Evolutionary conservation across 805 yeast species (phyloP).

Genomic region (Cephaloascus albidus): DNA sequence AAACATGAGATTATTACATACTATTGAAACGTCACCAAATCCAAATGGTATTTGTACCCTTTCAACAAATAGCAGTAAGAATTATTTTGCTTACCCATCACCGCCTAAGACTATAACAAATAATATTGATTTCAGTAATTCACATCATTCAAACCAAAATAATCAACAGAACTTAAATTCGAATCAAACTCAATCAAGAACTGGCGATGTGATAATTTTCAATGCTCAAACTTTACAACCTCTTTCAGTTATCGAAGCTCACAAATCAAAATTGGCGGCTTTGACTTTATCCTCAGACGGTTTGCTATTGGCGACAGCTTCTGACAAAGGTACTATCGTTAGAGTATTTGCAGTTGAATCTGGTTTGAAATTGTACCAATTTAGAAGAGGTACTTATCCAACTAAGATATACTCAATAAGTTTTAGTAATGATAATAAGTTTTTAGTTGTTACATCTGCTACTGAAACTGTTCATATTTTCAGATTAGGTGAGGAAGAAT

Average conservation of each 20-base stretch:
- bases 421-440: constrained; percentile 62
- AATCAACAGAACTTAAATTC: constrained; percentile 5
- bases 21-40: constrained; percentile 34
- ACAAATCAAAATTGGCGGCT: constrained; percentile 65
- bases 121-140: constrained; percentile 28
- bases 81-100: constrained; percentile 64
- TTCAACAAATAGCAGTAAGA: constrained; percentile 37
- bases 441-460: constrained; percentile 76
- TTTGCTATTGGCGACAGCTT: constrained; percentile 75
- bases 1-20: constrained; percentile 30
- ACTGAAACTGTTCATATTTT: constrained; percentile 93
- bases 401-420: constrained; percentile 69
- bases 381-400: constrained; percentile 80
- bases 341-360: constrained; percentile 67
- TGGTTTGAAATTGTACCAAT: constrained; percentile 58
- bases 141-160: constrained; percentile 29
- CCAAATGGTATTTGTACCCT: constrained; percentile 50
- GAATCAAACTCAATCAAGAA: constrained; percentile 24
- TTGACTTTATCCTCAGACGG: constrained; percentile 70
- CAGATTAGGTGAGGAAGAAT: constrained; percentile 48
- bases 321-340: constrained; percentile 83
- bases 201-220: constrained; percentile 71
- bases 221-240: constrained; percentile 72
- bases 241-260: constrained; percentile 76
- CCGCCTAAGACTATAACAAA: constrained; percentile 54